Evolutionary conservation across 805 yeast genomes (phyloP).

Genomic region (Starmerella apicola): DNA sequence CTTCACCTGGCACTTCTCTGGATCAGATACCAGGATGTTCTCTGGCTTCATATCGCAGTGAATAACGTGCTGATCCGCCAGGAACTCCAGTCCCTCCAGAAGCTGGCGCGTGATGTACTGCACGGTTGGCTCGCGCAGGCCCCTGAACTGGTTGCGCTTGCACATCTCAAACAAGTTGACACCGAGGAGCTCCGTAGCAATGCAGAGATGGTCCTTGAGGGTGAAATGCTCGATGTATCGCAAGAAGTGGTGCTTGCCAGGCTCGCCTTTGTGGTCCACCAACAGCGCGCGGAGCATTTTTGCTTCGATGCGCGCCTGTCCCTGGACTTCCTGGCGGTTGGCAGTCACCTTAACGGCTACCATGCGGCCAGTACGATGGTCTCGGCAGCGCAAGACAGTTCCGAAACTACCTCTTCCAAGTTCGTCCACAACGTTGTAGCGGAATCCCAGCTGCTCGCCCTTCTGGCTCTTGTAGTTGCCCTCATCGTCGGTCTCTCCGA

Average conservation of each 20-base stretch:
- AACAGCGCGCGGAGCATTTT: slow-evolving; percentile 45
- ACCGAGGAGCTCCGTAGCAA: slow-evolving; percentile 60
- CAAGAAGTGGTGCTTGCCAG: slow-evolving; percentile 33
- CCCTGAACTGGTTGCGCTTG: slow-evolving; percentile 28
- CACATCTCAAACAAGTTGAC: slow-evolving; percentile 50
- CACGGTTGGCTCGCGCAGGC: slow-evolving; percentile 27
- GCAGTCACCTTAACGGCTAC: slow-evolving; percentile 73
- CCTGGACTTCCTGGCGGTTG: slow-evolving; percentile 57
- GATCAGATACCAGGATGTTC: slow-evolving; percentile 48
- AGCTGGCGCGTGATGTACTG: slow-evolving; percentile 41
- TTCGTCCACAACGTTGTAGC: slow-evolving; percentile 48
- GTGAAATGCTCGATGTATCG: slow-evolving; percentile 56
- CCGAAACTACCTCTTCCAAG: slow-evolving; percentile 81
- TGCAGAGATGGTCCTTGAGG: slow-evolving; percentile 73
- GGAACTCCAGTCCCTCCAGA: slow-evolving; percentile 44
- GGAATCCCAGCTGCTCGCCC: slow-evolving; percentile 64
- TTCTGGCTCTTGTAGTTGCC: slow-evolving; percentile 46
- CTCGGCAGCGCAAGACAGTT: slow-evolving; percentile 54
- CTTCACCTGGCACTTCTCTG: slow-evolving; percentile 40
- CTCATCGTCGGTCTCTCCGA: slow-evolving; percentile 33
- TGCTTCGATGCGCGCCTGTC: slow-evolving; percentile 70
- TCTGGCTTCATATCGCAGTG: slow-evolving; percentile 87
- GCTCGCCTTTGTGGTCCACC: slow-evolving; percentile 21
- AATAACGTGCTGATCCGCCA: slow-evolving; percentile 46
- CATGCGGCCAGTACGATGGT: slow-evolving; percentile 43